These are phyloP conservation scores for Neocallimastix lanati DNA, from an alignment of 192 early-diverging fungal species.

Conservation along the genomic window DNA sequence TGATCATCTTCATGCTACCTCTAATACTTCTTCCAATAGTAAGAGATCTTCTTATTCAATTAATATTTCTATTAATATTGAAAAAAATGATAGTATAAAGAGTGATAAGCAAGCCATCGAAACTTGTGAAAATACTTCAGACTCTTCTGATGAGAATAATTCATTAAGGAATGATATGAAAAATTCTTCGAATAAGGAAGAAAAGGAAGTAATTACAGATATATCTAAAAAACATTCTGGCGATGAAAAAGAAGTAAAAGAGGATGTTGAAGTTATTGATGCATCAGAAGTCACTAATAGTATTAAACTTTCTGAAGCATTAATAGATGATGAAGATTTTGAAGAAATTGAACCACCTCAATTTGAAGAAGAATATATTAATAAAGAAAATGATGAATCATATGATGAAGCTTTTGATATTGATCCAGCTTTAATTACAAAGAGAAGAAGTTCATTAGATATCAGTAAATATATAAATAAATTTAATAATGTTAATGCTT, in stretches of 20 bases:
- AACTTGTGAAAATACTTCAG: too few species aligned
- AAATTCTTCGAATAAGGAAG: too few species aligned
- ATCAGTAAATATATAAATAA: neutral
- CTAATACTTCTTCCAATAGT: neutral
- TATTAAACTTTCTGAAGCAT: too few species aligned
- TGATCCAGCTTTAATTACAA: neutral
- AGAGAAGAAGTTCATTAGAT: neutral
- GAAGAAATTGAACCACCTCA: too few species aligned
- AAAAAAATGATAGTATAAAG: neutral
- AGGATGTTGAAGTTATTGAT: neutral
- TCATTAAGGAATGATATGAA: too few species aligned
- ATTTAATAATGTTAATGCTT: neutral
- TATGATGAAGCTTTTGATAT: neutral
- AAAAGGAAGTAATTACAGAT: too few species aligned
- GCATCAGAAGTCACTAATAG: neutral
- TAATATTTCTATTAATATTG: neutral
- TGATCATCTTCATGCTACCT: neutral
- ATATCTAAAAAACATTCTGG: too few species aligned
- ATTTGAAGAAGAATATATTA: neutral
- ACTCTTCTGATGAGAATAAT: too few species aligned
- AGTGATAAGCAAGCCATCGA: neutral
- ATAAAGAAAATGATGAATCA: neutral
- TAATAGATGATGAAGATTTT: too few species aligned
- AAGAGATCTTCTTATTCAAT: neutral
- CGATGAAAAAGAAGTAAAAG: too few species aligned